These are phyloP conservation scores for Cornus kousa DNA, from an alignment of 148 eudicot species.

Conservation along the genomic window DNA sequence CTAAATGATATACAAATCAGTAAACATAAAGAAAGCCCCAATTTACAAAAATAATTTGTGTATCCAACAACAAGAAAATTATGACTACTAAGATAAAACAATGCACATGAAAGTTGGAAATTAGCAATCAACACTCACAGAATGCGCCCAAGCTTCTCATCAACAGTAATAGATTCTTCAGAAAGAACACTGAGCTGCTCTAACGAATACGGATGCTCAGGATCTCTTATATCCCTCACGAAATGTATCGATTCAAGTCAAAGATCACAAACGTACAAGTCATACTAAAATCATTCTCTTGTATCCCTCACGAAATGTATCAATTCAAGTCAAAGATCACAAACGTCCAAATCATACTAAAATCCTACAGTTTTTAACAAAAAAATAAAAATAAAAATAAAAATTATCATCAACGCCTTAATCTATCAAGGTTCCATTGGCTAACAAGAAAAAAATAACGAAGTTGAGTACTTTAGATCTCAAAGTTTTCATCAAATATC, in stretches of 20 bases:
- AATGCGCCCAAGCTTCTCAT: conserved; percentile 75
- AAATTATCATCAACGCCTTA: background rate
- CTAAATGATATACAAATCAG: background rate
- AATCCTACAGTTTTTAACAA: background rate
- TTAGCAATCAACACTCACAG: conserved; percentile 38
- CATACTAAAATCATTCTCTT: conserved; percentile 30
- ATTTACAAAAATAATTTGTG: background rate
- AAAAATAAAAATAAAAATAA: background rate
- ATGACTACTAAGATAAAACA: background rate
- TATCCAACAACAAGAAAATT: background rate
- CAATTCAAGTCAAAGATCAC: conserved; percentile 58
- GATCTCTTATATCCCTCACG: conserved; percentile 88
- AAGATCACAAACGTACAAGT: conserved; percentile 30
- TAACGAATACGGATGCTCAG: conserved; percentile 87
- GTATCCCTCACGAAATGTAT: conserved; percentile 75
- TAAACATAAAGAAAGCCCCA: conserved; percentile 2
- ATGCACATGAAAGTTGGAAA: background rate
- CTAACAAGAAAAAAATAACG: background rate
- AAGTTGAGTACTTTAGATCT: background rate
- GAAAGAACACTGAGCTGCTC: conserved; percentile 93
- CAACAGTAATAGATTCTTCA: conserved; percentile 75
- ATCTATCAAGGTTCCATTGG: background rate
- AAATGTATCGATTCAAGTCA: conserved; percentile 57
- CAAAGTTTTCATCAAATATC: background rate
- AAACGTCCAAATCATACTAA: background rate